Percentiles rank a stretch among this genome's conserved stretches.
phyloP scores from a whole-genome alignment of 1,139 yeast species.

The Yueomyces sp. region DNA sequence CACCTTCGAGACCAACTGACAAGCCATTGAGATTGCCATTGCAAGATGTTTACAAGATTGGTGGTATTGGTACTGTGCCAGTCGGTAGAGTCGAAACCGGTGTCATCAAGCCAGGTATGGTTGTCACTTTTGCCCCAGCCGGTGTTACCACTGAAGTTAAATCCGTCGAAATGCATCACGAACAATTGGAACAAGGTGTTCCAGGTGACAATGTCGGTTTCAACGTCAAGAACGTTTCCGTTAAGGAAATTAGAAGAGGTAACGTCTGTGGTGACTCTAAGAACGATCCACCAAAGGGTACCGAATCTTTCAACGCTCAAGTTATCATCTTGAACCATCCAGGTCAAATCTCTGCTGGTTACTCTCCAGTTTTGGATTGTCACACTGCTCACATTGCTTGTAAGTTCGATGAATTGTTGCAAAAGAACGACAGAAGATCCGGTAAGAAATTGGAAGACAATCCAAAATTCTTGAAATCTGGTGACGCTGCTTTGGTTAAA shows the following conservation, averaged over 20 bases:
- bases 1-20: constrained; percentile 76
- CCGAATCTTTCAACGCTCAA: constrained; percentile 79
- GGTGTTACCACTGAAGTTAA: constrained; percentile 89
- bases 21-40: constrained; percentile 87
- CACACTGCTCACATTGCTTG: constrained; percentile 92
- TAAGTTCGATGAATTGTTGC: constrained; percentile 71
- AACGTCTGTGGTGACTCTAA: constrained; percentile 92
- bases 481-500: constrained; percentile 90
- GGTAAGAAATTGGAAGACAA: constrained; percentile 76
- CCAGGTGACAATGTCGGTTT: constrained; percentile 95
- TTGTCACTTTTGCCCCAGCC: constrained; percentile 83
- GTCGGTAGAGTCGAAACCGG: constrained; percentile 93
- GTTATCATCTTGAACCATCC: constrained; percentile 88
- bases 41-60: constrained; percentile 88
- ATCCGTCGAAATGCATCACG: constrained; percentile 93
- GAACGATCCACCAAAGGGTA: constrained; percentile 84
- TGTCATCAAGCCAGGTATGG: constrained; percentile 85
- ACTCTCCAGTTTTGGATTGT: constrained; percentile 87
- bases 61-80: constrained; percentile 87
- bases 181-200: constrained; percentile 69
- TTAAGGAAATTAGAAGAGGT: constrained; percentile 90
- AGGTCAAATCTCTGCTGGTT: constrained; percentile 87
- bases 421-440: constrained; percentile 90
- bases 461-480: constrained; percentile 84
- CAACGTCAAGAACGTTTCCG: constrained; percentile 92